A percentile compares a stretch with the other conserved stretches of the same genome.
Evolutionary conservation across 257 asterid species (phyloP).

Genomic region (Galeopsis tetrahit): DNA sequence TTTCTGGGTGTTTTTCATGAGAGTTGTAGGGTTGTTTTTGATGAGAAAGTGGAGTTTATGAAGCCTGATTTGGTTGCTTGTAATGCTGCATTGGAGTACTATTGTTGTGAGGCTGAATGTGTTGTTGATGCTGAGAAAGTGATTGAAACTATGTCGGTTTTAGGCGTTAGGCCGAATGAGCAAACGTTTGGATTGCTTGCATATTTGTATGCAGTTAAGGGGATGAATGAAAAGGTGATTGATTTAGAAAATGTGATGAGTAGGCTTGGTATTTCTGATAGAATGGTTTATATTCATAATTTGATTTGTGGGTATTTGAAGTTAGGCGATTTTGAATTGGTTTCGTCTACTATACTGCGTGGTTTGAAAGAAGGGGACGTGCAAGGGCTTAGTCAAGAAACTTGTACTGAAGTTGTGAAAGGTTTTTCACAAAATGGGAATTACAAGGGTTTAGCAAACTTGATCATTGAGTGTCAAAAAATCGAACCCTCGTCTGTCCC

Average conservation of each 20-base stretch:
- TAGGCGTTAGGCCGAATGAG: conserved; percentile 81
- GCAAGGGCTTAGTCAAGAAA: conserved; percentile 49
- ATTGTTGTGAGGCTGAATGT: conserved; percentile 70
- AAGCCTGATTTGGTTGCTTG: conserved; percentile 80
- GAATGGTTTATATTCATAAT: conserved; percentile 47
- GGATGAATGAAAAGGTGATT: conserved; percentile 58
- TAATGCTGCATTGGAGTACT: conserved; percentile 84
- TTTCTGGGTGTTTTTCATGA: conserved; percentile 71
- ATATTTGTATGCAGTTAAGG: conserved; percentile 80
- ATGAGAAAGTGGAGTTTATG: conserved; percentile 71
- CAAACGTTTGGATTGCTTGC: conserved; percentile 75
- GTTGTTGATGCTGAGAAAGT: conserved; percentile 75
- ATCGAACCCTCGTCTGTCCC: conserved; percentile 56
- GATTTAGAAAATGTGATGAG: conserved; percentile 67
- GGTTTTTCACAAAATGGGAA: conserved; percentile 62
- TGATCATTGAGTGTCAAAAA: conserved; percentile 77
- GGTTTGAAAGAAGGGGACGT: conserved; percentile 54
- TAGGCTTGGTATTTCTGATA: conserved; percentile 58
- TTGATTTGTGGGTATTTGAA: conserved; percentile 80
- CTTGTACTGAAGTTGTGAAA: conserved; percentile 65
- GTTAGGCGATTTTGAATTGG: conserved; percentile 57
- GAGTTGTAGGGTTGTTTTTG: conserved; percentile 70
- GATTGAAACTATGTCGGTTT: conserved; percentile 70
- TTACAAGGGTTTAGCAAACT: conserved; percentile 57
- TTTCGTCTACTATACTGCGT: conserved; percentile 55